phyloP scores from a whole-genome alignment of 345 rosid species.

The Boechera divaricarpa region DNA sequence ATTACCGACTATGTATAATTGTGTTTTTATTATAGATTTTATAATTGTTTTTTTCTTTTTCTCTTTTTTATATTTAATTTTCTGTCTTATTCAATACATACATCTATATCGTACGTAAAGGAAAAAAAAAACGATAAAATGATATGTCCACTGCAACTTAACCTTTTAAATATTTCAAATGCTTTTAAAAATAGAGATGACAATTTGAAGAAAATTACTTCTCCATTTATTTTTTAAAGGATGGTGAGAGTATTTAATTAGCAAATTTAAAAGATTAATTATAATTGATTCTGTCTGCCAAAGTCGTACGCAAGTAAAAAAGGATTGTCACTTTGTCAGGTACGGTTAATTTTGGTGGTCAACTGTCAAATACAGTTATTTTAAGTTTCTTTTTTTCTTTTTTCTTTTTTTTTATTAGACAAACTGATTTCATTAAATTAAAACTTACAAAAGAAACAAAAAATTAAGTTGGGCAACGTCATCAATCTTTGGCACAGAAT shows the following conservation, averaged over 20 bases:
- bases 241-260: background rate
- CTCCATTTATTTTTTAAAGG: background rate
- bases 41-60: background rate
- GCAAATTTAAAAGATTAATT: background rate
- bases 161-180: background rate
- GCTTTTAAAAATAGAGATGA: background rate
- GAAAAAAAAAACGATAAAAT: background rate
- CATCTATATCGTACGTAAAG: background rate
- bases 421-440: no score
- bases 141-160: background rate
- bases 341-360: background rate
- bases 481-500: no score
- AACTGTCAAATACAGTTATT: no score
- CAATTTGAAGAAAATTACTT: background rate
- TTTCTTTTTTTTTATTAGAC: no score
- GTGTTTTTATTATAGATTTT: conserved; percentile 2
- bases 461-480: no score
- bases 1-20: background rate
- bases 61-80: no score
- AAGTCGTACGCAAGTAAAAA: background rate
- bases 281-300: background rate
- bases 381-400: background rate
- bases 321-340: background rate
- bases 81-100: background rate
- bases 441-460: no score